Evolutionary conservation across 1,284 basidiomycete genomes (phyloP).

Genomic region (Cutaneotrichosporon arboriforme): DNA sequence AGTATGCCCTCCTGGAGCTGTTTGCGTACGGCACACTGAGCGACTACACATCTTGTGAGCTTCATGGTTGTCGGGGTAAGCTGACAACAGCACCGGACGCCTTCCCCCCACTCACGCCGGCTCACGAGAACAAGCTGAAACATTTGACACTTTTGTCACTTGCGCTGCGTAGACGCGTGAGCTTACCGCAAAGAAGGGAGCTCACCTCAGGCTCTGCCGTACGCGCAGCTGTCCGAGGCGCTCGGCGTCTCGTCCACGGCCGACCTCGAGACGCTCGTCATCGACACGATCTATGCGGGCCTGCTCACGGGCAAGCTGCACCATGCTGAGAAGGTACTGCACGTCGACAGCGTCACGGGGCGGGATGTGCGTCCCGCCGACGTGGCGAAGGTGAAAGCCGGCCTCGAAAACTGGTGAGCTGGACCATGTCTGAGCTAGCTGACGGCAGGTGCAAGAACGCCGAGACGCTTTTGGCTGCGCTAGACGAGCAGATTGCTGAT

Average conservation of each 20-base stretch:
- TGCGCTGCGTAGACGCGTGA: constrained; percentile 64
- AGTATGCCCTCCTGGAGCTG: constrained; percentile 64
- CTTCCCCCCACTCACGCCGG: constrained; percentile 62
- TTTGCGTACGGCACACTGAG: constrained; percentile 82
- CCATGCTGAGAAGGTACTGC: constrained; percentile 76
- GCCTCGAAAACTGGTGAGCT: constrained; percentile 66
- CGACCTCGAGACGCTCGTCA: constrained; percentile 89
- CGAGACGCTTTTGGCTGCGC: constrained; percentile 55
- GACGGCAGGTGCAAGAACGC: constrained; percentile 64
- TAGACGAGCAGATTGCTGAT: constrained; percentile 49
- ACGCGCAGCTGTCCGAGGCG: constrained; percentile 21
- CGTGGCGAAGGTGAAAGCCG: constrained; percentile 57
- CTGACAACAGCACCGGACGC: constrained; percentile 55
- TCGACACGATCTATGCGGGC: constrained; percentile 88
- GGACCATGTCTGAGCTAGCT: not conserved
- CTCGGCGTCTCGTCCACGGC: constrained; percentile 70
- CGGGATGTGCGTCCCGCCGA: constrained; percentile 71
- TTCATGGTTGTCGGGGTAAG: no score
- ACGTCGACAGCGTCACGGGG: constrained; percentile 86
- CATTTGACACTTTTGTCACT: constrained; percentile 84
- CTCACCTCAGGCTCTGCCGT: constrained; percentile 28
- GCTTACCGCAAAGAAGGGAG: not conserved
- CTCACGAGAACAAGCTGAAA: constrained; percentile 78
- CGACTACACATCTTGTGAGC: constrained; percentile 60
- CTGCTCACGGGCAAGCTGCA: constrained; percentile 84